Base-by-base conservation (phyloP, 225 moss, liverwort and hornwort species). In the Neckera pumila region DNA sequence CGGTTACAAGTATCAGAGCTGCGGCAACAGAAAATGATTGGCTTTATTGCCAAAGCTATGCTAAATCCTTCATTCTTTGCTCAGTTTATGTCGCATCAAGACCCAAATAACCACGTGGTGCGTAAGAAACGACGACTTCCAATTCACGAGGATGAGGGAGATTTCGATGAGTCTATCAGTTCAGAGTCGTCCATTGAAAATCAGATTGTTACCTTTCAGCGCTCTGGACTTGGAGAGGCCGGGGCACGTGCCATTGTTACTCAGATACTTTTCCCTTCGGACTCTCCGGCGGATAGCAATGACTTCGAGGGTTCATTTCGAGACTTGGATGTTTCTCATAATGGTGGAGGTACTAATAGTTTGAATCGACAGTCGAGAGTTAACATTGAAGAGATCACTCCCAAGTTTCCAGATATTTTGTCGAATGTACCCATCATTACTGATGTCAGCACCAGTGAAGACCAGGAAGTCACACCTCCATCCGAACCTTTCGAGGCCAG, bases 81-180 rank as follows among this genome's bases (percentile, higher is more conserved):
- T 57, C 98, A 94, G 88, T 91, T 97, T 54, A 91, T 96, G 74
- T 95, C 97, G 38, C 94, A 96, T 85, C 92, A 94, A 87, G 94
- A 91, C 90, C 90, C 92, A 81, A 94, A 87, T 73, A 93, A 90
- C 86, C 92, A 95, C n/a, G 88, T 93, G 78, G 93, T 96, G 82
- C 93, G 97, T 60, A 99, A 99, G 87, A 95, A 97, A 86, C 94
- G 98, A n/a, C 93, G 98, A 11, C 90, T 99, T 87, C 98, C 98
- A 31, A 93, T 91, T n/a, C 94, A 95, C 53, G 97, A 93, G 88
- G 94, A 94, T 43, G 92, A 93, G 65, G 93, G 86, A 10, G 92
- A 91, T 45, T 81, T 88, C 72, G 92, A 90, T 84, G 96, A 93
- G 57, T 87, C 95, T 65, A 80, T 89, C 58, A 93, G 90, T 76